A percentile compares a stretch with the other conserved stretches of the same genome.
phyloP scores from a whole-genome alignment of 371 early-diverging fungal genomes.

The Mycotypha africana region DNA sequence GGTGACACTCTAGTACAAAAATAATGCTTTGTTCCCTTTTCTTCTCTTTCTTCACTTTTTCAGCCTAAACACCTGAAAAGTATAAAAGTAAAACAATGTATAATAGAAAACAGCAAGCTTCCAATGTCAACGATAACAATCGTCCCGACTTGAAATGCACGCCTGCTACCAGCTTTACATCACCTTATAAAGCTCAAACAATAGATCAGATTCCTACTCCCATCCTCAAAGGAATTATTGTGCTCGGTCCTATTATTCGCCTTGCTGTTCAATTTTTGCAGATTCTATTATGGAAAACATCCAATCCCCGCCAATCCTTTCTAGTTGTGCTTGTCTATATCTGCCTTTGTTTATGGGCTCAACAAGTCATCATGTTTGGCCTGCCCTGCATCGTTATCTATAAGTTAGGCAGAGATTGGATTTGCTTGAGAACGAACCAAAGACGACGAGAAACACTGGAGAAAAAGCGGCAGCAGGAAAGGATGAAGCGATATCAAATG shows the following conservation, averaged over 20 bases:
- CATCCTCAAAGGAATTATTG: conserved; percentile 22
- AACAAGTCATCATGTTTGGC: conserved; percentile 21
- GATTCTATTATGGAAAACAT: conserved; percentile 23
- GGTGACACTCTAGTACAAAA: no score
- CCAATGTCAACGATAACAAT: no score
- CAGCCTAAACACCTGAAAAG: no score
- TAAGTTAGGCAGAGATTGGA: conserved; percentile 27
- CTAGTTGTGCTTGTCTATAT: conserved; percentile 25
- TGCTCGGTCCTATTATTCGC: conserved; percentile 23
- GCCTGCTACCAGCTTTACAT: conserved; percentile 33
- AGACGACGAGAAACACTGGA: conserved; percentile 28
- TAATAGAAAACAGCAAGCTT: no score
- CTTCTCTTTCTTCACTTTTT: no score
- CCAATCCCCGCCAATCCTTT: conserved; percentile 21
- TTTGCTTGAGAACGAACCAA: conserved; percentile 15
- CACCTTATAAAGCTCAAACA: conserved; percentile 28
- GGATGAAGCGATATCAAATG: conserved; percentile 1
- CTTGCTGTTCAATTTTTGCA: conserved; percentile 3
- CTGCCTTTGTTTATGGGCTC: conserved; percentile 26
- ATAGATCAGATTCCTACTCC: conserved; percentile 42
- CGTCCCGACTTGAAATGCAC: no score
- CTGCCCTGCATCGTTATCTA: conserved; percentile 19
- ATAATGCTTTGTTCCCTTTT: no score
- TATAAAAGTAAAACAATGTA: no score
- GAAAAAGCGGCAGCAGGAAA: conserved; percentile 8